A percentile compares a stretch with the other conserved stretches of the same genome.
These are phyloP conservation scores for Garcia nutans DNA, from an alignment of 345 rosid species.

Conservation along the genomic window DNA sequence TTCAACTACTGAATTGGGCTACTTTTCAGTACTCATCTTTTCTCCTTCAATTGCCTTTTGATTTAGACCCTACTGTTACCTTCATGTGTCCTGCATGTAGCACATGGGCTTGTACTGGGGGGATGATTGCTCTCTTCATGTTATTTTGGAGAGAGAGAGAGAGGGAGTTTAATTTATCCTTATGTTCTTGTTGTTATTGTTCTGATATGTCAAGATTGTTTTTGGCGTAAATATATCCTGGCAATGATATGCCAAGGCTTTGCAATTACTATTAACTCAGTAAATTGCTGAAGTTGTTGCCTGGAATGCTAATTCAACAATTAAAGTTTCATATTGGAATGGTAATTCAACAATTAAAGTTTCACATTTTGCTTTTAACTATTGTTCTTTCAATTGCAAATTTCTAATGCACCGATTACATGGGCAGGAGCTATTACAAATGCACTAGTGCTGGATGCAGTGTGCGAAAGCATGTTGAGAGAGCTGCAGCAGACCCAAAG, in stretches of 20 bases:
- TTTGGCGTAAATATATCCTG: background rate
- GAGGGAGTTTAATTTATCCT: background rate
- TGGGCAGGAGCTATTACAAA: slow-evolving; percentile 82
- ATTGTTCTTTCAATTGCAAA: background rate
- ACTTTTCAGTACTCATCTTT: no score
- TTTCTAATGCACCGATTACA: slow-evolving; percentile 19
- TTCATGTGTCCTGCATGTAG: no score
- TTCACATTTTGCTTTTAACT: background rate
- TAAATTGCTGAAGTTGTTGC: background rate
- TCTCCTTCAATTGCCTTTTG: background rate
- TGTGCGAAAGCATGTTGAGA: slow-evolving; percentile 92
- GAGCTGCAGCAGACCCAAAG: slow-evolving; percentile 83
- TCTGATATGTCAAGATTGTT: background rate
- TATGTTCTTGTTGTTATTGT: background rate
- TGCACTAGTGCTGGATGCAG: slow-evolving; percentile 86
- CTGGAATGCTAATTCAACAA: background rate
- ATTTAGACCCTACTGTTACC: background rate
- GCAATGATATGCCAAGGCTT: background rate
- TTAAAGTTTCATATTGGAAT: background rate
- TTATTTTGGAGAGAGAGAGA: background rate
- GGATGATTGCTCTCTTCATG: background rate
- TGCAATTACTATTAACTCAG: background rate
- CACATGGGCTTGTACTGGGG: background rate
- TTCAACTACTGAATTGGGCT: no score
- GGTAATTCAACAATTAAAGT: background rate